These are phyloP conservation scores for Pestalotiopsis sp. DNA, from an alignment of 2,329 filamentous ascomycete genomes.

Conservation along the genomic window DNA sequence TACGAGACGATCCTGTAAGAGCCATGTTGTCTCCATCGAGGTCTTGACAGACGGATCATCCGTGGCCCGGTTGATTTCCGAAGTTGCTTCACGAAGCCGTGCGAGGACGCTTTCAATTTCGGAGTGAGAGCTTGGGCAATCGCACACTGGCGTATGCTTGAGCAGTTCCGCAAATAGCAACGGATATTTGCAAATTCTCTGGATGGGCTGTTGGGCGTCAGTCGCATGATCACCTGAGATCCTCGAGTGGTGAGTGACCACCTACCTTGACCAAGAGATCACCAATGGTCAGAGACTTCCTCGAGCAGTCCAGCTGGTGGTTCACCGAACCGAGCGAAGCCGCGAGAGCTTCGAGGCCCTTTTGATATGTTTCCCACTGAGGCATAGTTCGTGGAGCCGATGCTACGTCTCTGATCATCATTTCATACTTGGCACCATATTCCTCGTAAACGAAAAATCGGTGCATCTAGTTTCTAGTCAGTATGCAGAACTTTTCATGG, in stretches of 20 bases:
- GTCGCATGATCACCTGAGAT: constrained; percentile 2
- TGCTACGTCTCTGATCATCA: constrained; percentile 78
- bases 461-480: constrained; percentile 59
- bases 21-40: constrained; percentile 78
- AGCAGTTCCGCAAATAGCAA: constrained; percentile 83
- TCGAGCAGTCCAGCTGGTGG: constrained; percentile 61
- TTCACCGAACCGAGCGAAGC: constrained; percentile 73
- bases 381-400: constrained; percentile 68
- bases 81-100: constrained; percentile 72
- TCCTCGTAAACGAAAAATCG: constrained; percentile 88
- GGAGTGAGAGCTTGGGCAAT: constrained; percentile 82
- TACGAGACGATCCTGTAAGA: constrained; percentile 78
- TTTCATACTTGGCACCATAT: constrained; percentile 86
- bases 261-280: constrained; percentile 88
- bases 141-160: constrained; percentile 79
- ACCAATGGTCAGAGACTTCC: constrained; percentile 77
- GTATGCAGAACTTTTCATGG: neutral
- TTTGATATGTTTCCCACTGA: constrained; percentile 79
- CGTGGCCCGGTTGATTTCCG: constrained; percentile 82
- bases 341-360: constrained; percentile 81
- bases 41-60: constrained; percentile 71
- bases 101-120: constrained; percentile 75
- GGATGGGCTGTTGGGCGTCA: constrained; percentile 68
- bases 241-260: neutral
- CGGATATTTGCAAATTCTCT: constrained; percentile 89